Conservation (phyloP, 2,329 filamentous ascomycete genomes). For the Clonostachys byssicola region DNA sequence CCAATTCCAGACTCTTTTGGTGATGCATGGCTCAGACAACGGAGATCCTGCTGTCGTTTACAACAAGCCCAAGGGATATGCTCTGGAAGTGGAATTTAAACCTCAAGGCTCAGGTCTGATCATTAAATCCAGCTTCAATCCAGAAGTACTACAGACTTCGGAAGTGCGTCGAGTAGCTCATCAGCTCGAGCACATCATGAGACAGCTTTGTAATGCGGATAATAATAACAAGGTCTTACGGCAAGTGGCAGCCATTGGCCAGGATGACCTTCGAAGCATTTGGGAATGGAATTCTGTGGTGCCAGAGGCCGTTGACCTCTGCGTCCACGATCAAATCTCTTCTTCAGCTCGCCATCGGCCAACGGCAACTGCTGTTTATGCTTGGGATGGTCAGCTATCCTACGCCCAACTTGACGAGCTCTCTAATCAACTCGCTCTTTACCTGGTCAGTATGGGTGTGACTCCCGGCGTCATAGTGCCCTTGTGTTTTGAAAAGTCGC, state of each 20-base stretch:
- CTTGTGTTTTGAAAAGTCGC: constrained; percentile 27
- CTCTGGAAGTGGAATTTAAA: too few species aligned
- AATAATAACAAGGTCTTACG: too few species aligned
- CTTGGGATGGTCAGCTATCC: constrained; percentile 31
- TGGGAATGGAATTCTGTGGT: background rate
- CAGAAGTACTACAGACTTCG: too few species aligned
- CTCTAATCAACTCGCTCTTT: constrained; percentile 6
- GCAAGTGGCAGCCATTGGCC: constrained; percentile 7
- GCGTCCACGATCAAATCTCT: background rate
- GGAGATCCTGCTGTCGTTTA: too few species aligned
- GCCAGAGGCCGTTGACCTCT: background rate
- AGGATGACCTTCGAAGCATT: background rate
- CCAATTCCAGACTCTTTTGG: too few species aligned
- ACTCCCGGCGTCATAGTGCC: constrained; percentile 15
- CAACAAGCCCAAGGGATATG: too few species aligned
- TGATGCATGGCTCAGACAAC: too few species aligned
- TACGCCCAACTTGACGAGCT: constrained; percentile 12
- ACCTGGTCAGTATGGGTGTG: constrained; percentile 10
- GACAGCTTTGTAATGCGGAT: too few species aligned
- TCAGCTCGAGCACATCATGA: too few species aligned
- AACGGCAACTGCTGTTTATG: constrained; percentile 26
- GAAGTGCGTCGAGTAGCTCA: too few species aligned
- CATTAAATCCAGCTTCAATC: too few species aligned
- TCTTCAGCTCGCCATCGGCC: constrained; percentile 9
- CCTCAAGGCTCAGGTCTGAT: too few species aligned